A percentile compares a stretch with the other conserved stretches of the same genome.
phyloP scores from a whole-genome alignment of 129 eudicot species.

The Centrapalus pauciflorus region DNA sequence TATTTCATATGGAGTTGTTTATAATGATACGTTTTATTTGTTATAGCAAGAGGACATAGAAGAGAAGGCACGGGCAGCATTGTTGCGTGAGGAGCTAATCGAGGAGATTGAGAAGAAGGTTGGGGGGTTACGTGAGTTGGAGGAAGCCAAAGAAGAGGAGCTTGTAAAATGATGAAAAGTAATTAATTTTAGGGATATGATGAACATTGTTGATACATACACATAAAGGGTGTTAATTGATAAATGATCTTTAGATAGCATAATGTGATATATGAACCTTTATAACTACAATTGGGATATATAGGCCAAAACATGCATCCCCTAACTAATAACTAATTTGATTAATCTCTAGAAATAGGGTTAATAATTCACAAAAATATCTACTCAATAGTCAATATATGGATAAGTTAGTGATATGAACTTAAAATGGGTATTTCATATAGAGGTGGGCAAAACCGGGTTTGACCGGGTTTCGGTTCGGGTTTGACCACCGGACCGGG shows the following conservation, averaged over 20 bases:
- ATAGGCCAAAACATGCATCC: too few relatives aligned
- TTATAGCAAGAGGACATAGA: slow-evolving; percentile 81
- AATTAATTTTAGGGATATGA: background rate
- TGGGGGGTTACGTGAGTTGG: slow-evolving; percentile 79
- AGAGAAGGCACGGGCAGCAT: slow-evolving; percentile 64
- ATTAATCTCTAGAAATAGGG: too few relatives aligned
- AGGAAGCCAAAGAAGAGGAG: slow-evolving; percentile 80
- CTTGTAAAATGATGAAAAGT: slow-evolving; percentile 32
- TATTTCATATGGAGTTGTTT: background rate
- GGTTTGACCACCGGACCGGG: too few relatives aligned
- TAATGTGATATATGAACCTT: too few relatives aligned
- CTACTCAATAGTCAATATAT: too few relatives aligned
- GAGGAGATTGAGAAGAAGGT: slow-evolving; percentile 93
- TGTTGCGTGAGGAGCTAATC: slow-evolving; percentile 89
- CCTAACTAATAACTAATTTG: too few relatives aligned
- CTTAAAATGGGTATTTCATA: too few relatives aligned
- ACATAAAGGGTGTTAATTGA: background rate
- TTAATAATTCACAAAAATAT: too few relatives aligned
- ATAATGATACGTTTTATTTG: background rate
- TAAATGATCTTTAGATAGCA: background rate
- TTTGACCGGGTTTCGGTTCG: too few relatives aligned
- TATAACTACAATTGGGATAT: too few relatives aligned
- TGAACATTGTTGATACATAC: slow-evolving; percentile 17
- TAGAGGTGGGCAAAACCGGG: too few relatives aligned
- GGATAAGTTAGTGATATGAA: too few relatives aligned